Evolutionary conservation across 2,329 filamentous ascomycete genomes (phyloP), one percentile per base, ranked within the genome.

Genomic region (Stemphylium vesicarium): DNA sequence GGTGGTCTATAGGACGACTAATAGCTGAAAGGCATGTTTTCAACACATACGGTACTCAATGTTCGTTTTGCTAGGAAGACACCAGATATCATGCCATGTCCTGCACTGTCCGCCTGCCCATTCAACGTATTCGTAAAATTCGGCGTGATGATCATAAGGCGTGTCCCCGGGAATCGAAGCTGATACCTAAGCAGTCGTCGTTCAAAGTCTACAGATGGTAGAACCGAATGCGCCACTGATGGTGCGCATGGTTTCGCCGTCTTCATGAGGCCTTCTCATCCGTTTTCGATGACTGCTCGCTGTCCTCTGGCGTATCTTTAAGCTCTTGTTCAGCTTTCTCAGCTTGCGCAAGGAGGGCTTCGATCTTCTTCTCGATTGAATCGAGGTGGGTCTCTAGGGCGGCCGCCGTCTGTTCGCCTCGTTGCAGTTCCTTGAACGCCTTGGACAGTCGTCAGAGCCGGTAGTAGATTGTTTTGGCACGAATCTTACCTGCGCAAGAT

Each of bases 381-480:
- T 78, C 78, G 29, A 86, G 77, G 61, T 84, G 80, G 56, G 78
- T 78, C 66, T 86, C 84, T 26, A 86, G 70, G 16, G 79, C 81
- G 24, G 81, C 74, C 5, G 84, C 84, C 29, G 83, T 82, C 55
- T 76, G 77, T 71, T 86, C 84, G 64, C 84, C 84, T 54, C 80
- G 82, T 31, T 78, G 77, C 31, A 82, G 75, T 55, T 81, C 80
- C 62, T 81, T 76, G 66, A 82, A 80, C 32, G 80, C 80, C 80
- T 82, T 63, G 12, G n/a, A 31, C 8, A 45, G 38, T 24, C n/a
- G 36, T 70, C 51, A 69, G 64, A 39, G 32, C 13, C 16, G 39
- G 45, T 37, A 20, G 26, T 10, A 24, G 43, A 37, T 20, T 15
- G 24, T 12, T 11, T 18, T 43, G 35, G 24, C 16, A 22, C 16